Evolutionary conservation across 2,329 filamentous ascomycete species (phyloP).

Genomic region (Fusarium scirpi): DNA sequence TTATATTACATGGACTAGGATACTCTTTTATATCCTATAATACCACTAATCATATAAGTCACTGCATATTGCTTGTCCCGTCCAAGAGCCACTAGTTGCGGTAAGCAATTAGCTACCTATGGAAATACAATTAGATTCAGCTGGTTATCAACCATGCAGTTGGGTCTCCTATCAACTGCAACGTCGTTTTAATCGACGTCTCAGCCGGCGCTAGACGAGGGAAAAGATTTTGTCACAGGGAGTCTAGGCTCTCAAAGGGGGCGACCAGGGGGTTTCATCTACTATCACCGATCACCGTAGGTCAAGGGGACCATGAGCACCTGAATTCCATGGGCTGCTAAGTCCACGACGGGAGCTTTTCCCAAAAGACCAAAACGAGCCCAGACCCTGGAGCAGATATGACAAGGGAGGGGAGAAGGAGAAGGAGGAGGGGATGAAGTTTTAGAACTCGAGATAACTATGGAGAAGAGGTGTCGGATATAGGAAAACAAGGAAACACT

Average conservation of each 20-base stretch:
- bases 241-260: conserved; percentile 33
- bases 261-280: conserved; percentile 14
- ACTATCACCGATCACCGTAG: neutral
- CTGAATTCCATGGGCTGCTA: neutral
- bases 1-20: conserved; percentile 1
- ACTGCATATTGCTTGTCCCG: neutral
- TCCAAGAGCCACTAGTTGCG: neutral
- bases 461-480: conserved; percentile 13
- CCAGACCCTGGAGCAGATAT: conserved; percentile 23
- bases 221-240: conserved; percentile 20
- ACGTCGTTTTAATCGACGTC: conserved; percentile 32
- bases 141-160: conserved; percentile 1
- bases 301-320: conserved; percentile 7
- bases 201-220: conserved; percentile 34
- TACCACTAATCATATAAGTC: conserved; percentile 4
- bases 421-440: conserved; percentile 16
- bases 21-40: neutral
- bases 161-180: conserved; percentile 27
- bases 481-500: conserved; percentile 1
- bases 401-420: conserved; percentile 4
- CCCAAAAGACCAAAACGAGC: conserved; percentile 6
- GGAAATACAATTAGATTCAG: neutral
- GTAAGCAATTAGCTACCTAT: neutral
- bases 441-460: conserved; percentile 30
- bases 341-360: conserved; percentile 20